Base-by-base conservation (phyloP, 108 stramenopile genomes). In the Pseudonitzschia multiseries region DNA sequence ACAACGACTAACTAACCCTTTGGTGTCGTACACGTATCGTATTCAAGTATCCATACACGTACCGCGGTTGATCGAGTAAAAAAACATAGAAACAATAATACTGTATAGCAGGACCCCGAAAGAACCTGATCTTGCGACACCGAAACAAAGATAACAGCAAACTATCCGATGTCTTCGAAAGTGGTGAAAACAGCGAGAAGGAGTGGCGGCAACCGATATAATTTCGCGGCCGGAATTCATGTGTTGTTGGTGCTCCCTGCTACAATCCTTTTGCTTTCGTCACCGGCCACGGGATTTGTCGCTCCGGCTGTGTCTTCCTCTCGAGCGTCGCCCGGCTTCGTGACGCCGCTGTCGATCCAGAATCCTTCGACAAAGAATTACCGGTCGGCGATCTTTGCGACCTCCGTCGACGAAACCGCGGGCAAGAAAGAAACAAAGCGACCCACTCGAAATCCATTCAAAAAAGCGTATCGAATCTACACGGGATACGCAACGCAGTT, bases 401-500 rank as follows among this genome's bases (percentile, higher is more conserved):
- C 46, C 13, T 48, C 46, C 18, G 18, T 48, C 46, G 46, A 48
- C 1, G 18, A 48, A 14, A 18, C 46, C 18, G 18, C 18, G 17
- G 46, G 18, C 14, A 48, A 48, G 17, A 18, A 48, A 14, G 18
- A 14, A 18, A 48, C 46, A 14, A 62, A 40, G 29, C 27, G 40
- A 40, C 32, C 29, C 9, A 62, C 61, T 8, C 12, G 61, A 62
- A 40, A 40, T 62, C 36, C 61, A 17, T 62, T 62, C 6, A 68
- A 69, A 51, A 42, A 67, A 12, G 75, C 75, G 18, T 76, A 69
- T 31, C 67, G 68, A 12, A 43, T 76, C 27, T 76, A 76, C 60
- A 44, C 60, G 24, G 40, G 53, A 18, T 89, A 89, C 65, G 66
- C 70, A 5, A 72, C 41, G 22, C 73, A 70, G n/a, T 69, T 89